Conservation (phyloP, 495 filamentous ascomycete species). For the Aspergillus incahuasiensis region DNA sequence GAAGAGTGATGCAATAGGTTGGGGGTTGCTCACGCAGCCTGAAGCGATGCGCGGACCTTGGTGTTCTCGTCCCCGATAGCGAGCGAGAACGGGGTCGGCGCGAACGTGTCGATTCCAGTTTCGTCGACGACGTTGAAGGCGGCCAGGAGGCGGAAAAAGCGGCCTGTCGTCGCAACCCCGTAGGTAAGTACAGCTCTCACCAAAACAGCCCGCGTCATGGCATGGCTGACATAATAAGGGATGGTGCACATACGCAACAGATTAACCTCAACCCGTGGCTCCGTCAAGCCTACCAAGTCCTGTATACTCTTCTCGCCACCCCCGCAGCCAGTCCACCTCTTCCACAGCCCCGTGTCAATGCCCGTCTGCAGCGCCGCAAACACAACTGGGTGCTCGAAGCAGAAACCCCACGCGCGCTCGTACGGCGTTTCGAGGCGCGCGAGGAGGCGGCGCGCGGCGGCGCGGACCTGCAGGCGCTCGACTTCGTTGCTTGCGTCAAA, state of each 20-base stretch:
- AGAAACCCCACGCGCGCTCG: conserved; percentile 28
- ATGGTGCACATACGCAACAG: too few species aligned
- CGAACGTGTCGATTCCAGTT: conserved; percentile 28
- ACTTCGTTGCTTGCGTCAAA: conserved; percentile 24
- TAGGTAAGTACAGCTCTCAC: too few species aligned
- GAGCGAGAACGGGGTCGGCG: conserved; percentile 33
- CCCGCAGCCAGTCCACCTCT: conserved; percentile 21
- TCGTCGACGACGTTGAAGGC: conserved; percentile 37
- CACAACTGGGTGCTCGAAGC: conserved; percentile 26
- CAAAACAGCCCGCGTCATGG: too few species aligned
- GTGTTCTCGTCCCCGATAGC: conserved; percentile 32
- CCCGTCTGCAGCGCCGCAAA: conserved; percentile 28
- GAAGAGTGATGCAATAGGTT: neutral
- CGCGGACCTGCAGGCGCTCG: conserved; percentile 23
- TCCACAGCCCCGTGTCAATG: conserved; percentile 27
- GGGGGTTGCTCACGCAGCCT: conserved; percentile 29
- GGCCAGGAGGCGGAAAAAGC: conserved; percentile 37
- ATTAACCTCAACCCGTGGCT: too few species aligned
- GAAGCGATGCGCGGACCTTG: conserved; percentile 31
- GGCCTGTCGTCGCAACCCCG: too few species aligned
- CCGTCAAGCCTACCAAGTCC: too few species aligned
- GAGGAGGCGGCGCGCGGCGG: conserved; percentile 25
- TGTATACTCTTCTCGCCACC: too few species aligned
- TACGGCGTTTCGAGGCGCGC: conserved; percentile 25
- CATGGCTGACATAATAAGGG: too few species aligned